These are phyloP conservation scores for Cyclocybe aegerita DNA, from an alignment of 768 basidiomycete genomes.

Conservation along the genomic window DNA sequence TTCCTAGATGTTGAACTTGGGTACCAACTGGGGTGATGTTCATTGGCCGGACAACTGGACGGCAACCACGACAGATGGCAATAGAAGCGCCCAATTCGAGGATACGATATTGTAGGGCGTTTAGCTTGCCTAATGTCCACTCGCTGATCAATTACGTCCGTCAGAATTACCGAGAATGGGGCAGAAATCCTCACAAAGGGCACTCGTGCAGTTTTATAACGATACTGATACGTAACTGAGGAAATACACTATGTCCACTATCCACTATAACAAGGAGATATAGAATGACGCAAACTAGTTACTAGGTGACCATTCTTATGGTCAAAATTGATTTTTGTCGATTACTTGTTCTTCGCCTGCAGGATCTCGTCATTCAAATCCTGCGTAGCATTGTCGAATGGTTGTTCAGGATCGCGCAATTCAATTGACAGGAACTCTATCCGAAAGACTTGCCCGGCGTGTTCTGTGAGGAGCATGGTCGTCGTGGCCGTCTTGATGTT, in stretches of 20 bases:
- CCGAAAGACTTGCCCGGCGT: constrained; percentile 63
- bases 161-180: constrained; percentile 88
- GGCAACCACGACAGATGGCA: constrained; percentile 88
- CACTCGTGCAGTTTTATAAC: not conserved
- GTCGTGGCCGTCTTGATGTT: constrained; percentile 20
- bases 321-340: too few relatives aligned
- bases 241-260: not conserved
- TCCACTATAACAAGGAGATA: not conserved
- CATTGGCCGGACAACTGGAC: constrained; percentile 99
- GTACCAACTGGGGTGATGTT: constrained; percentile 69
- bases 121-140: not conserved
- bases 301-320: too few relatives aligned
- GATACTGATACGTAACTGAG: too few relatives aligned
- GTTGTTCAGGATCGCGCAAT: constrained; percentile 62
- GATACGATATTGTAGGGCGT: constrained; percentile 89
- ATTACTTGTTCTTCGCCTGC: constrained; percentile 23
- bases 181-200: constrained; percentile 83
- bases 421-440: constrained; percentile 60
- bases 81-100: constrained; percentile 93
- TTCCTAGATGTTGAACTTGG: constrained; percentile 88
- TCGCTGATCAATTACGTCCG: constrained; percentile 1
- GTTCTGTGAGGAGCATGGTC: constrained; percentile 45
- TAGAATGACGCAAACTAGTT: not conserved
- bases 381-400: constrained; percentile 63
- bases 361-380: constrained; percentile 65